phyloP scores from a whole-genome alignment of 2,329 filamentous ascomycete species.

The Penicillium paneum region DNA sequence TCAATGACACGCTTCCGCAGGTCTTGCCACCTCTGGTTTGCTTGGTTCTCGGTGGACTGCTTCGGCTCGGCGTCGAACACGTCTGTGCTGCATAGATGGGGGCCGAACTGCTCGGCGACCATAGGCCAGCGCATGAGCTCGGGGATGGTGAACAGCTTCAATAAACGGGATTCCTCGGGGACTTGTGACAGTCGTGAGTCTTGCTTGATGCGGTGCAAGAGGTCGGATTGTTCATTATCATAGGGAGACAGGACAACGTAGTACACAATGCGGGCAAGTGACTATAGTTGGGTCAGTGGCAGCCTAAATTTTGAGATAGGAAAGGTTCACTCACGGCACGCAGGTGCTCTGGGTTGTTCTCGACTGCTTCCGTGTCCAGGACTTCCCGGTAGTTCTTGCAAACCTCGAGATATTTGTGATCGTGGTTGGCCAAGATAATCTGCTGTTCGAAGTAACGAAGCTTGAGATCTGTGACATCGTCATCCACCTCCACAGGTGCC shows the following conservation, averaged over 20 bases:
- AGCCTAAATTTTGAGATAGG: neutral
- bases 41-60: slow-evolving; percentile 71
- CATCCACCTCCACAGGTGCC: slow-evolving; percentile 69
- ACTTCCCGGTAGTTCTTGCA: slow-evolving; percentile 99
- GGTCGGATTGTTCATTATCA: slow-evolving; percentile 97
- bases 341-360: slow-evolving; percentile 82
- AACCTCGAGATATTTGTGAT: slow-evolving; percentile 92
- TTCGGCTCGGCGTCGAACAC: slow-evolving; percentile 70
- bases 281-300: slow-evolving; percentile 48
- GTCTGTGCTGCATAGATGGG: slow-evolving; percentile 82
- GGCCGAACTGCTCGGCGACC: slow-evolving; percentile 82
- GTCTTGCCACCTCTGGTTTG: slow-evolving; percentile 84
- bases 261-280: slow-evolving; percentile 92
- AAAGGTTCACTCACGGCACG: slow-evolving; percentile 63
- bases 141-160: slow-evolving; percentile 91
- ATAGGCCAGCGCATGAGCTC: slow-evolving; percentile 99
- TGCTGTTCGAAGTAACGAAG: slow-evolving; percentile 96
- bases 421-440: slow-evolving; percentile 91
- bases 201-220: slow-evolving; percentile 86
- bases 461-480: slow-evolving; percentile 95
- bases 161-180: slow-evolving; percentile 73
- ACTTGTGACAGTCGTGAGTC: slow-evolving; percentile 79
- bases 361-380: slow-evolving; percentile 90
- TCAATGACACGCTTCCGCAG: slow-evolving; percentile 97
- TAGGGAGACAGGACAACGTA: slow-evolving; percentile 95